Base-by-base conservation (phyloP, 2,329 filamentous ascomycete species). In the Aspergillus uvarum region DNA sequence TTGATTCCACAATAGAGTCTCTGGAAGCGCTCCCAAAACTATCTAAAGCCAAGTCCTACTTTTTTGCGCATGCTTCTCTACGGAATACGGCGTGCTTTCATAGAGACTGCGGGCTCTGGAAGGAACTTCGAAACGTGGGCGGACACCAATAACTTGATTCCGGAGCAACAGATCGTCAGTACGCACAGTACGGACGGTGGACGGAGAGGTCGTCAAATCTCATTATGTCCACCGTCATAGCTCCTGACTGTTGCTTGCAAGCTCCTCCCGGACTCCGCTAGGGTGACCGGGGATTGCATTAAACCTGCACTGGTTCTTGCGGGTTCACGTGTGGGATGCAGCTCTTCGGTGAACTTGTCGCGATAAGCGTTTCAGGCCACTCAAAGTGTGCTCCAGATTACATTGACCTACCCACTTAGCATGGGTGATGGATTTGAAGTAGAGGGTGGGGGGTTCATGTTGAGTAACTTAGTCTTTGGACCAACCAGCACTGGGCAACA, bases 261-360 rank as follows among this genome's bases (percentile, higher is more conserved):
- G 22, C 35, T 48, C 26, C 26, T 48, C 32, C 5, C 4, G 47
- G 21, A 42, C 26, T 29, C 24, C 42, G 29, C 52, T 35, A 32
- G 52, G 52, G 42, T 54, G 32, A 35, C 42, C 42, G 42, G 53
- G 29, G 32, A 35, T 29, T 14, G 42, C 22, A 32, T 48, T 44
- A 42, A 48, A 55, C 53, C 53, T 29, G 53, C n/a, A 35, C 42
- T 26, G 42, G 29, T 29, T 48, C 31, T 29, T 29, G 24, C 42
- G 55, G 54, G 52, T 56, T 62, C 63, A 65, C 61, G 61, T 62
- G 61, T 59, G 52, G 54, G 35, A 56, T 60, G 49, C 53, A 48
- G 54, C 35, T 29, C 38, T 50, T 47, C 52, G n/a, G 6, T 19
- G 26, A 6, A 44, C 12, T 16, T 44, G 1, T 44, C 16, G 16